These are phyloP conservation scores for Aspergillus udagawae DNA, from an alignment of 2,329 filamentous ascomycete species.

Conservation along the genomic window DNA sequence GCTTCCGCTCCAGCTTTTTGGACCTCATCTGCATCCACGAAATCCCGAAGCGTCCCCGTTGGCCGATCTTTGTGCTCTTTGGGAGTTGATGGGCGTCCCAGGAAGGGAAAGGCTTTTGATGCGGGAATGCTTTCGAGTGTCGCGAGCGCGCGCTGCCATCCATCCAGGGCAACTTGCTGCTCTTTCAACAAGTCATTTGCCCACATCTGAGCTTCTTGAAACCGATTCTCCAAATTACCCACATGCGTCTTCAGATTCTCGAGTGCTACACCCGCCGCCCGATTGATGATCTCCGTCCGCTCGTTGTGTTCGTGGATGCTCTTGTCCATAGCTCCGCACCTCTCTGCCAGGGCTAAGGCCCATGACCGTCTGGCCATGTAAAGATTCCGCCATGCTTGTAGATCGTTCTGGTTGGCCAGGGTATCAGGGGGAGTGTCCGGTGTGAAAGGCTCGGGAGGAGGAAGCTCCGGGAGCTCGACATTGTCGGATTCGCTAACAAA, in stretches of 20 bases:
- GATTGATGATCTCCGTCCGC: slow-evolving; percentile 56
- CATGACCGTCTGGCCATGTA: slow-evolving; percentile 78
- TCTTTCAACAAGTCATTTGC: slow-evolving; percentile 43
- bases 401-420: slow-evolving; percentile 71
- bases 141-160: slow-evolving; percentile 38
- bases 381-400: slow-evolving; percentile 83
- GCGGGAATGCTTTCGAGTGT: slow-evolving; percentile 41
- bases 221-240: slow-evolving; percentile 41
- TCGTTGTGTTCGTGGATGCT: slow-evolving; percentile 53
- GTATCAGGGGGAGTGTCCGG: slow-evolving; percentile 70
- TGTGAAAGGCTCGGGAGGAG: slow-evolving; percentile 55
- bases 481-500: slow-evolving; percentile 50
- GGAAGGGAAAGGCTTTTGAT: slow-evolving; percentile 41
- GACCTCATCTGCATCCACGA: slow-evolving; percentile 70
- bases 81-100: slow-evolving; percentile 38
- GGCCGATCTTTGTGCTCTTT: slow-evolving; percentile 41
- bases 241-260: slow-evolving; percentile 61
- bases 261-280: slow-evolving; percentile 78
- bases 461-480: slow-evolving; percentile 49
- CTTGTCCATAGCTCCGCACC: slow-evolving; percentile 63
- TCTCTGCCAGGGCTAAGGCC: slow-evolving; percentile 67
- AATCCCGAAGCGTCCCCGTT: slow-evolving; percentile 64
- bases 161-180: slow-evolving; percentile 40
- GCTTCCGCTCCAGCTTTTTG: slow-evolving; percentile 67
- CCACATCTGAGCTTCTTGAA: slow-evolving; percentile 45